Percentiles rank a stretch among this genome's conserved stretches.
Evolutionary conservation across 202 grass and related monocot species (phyloP).

Genomic region (Bolboschoenoplectus hybrid): DNA sequence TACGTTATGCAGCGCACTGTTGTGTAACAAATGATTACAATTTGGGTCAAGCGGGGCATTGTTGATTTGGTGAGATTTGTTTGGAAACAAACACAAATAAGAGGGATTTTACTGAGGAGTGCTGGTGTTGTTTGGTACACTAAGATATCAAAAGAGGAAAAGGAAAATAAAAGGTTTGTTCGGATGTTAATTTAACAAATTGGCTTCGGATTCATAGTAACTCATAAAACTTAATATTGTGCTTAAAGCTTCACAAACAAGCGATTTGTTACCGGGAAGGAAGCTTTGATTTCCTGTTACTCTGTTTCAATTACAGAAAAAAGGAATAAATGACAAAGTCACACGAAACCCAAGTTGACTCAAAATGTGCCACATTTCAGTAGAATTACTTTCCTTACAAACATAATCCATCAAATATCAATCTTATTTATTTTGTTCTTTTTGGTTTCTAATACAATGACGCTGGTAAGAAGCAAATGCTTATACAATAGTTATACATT

Average conservation of each 20-base stretch:
- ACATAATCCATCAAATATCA: background rate
- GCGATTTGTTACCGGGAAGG: too few species aligned
- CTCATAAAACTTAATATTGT: too few species aligned
- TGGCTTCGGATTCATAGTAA: too few species aligned
- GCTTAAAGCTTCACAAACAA: too few species aligned
- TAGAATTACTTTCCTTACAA: background rate
- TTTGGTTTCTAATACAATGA: background rate
- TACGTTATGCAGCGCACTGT: too few species aligned
- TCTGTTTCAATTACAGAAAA: background rate
- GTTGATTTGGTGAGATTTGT: background rate
- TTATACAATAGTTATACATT: background rate
- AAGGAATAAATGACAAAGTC: background rate
- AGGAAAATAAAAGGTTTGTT: too few species aligned
- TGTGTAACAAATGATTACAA: too few species aligned
- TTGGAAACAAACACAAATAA: background rate
- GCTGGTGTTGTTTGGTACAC: too few species aligned
- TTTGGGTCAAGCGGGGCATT: background rate
- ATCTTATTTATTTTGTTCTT: background rate
- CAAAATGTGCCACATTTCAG: background rate
- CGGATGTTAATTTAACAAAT: too few species aligned
- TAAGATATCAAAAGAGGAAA: too few species aligned
- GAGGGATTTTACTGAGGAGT: background rate
- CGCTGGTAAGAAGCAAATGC: too few species aligned
- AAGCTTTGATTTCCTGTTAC: too few species aligned
- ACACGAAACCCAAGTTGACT: background rate